Base-by-base conservation (phyloP, 768 basidiomycete species). In the Suillus lakei region DNA sequence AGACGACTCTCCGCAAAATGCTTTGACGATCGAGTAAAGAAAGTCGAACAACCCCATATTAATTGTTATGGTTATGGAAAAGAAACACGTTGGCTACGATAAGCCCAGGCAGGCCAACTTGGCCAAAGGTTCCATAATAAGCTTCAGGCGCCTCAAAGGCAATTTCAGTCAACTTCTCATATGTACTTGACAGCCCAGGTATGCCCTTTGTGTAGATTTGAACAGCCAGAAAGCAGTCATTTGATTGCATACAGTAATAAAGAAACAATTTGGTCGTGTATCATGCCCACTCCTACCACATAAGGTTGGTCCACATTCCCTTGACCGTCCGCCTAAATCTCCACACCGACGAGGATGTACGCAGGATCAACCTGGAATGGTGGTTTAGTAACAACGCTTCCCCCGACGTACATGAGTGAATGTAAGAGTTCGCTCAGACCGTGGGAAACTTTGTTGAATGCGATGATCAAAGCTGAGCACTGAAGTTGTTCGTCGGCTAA, bases 361-460 rank as follows among this genome's bases (percentile, higher is more conserved):
- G 89, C 86, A 34, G 90, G 84, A 72, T 93, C 86, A 64, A 90
- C 87, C 71, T 87, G 82, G 82, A 91, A 92, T 30, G 86, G 87
- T 62, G 92, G 91, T 73, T 88, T 90, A 62, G 93, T 92, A 60
- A 96, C 89, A 61, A 96, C 90, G 59, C 85, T 86, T 63, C 92
- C 95, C 67, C 94, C 94, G 61, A 96, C 92, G 78, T 96, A 96
- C 92, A 96, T 93, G 67, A 96, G 84, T 59, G 95, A 91, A 73
- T 96, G 95, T 43, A 96, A 81, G 64, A 95, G 81, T 71, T 88
- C 86, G 69, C 90, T 86, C 62, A 96, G 83, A 62, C 84, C 85
- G 21, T 87, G 85, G 48, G 88, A 91, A 0, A 88, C 83, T 70
- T 90, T 86, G 76, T 93, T 91, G 63, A 96, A 81, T 43, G 85